Evolutionary conservation across 2,329 filamentous ascomycete species (phyloP), one percentile per base, ranked within the genome.

Genomic region (Colletotrichum sp.): DNA sequence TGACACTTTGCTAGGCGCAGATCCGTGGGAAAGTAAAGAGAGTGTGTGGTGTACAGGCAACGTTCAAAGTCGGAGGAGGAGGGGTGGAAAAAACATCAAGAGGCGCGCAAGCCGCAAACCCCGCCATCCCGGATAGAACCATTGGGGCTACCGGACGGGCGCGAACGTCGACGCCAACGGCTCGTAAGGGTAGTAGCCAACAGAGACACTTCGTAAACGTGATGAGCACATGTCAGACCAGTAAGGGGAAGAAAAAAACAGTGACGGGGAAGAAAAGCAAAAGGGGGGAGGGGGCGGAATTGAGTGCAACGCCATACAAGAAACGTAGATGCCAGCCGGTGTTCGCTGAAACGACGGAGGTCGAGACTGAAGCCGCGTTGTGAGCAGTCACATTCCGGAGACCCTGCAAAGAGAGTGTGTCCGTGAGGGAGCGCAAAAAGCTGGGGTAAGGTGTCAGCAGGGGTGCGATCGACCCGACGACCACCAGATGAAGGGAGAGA

Each of bases 301-400:
- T 55, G 52, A 52, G 13, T 73, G 44, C 34, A 69, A 76, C 70
- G 49, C 64, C 44, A 34, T 59, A 66, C 59, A 69, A 71, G 39
- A n/a, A 49, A 59, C 32, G 28, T 52, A 30, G 5, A 49, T 70
- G 28, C 24, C 62, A 65, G 26, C 57, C n/a, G 30, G 16, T 57
- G 62, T 55, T 77, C 66, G 62, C 63, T 39, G 67, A 65, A 72
- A 66, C 72, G 28, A 44, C 30, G 57, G 36, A 72, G 68, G 72
- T 60, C 60, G 44, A 72, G 57, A 76, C 63, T 44, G 44, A 52
- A 13, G 60, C 36, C 6, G n/a, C 28, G 60, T 67, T 77, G 32
- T 77, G 76, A 77, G 64, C 74, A 74, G 74, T 77, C 76, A 77
- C 57, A 70, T 77, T 67, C 32, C 36, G 32, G 52, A 24, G 34